Evolutionary conservation across 2,329 filamentous ascomycete genomes (phyloP).

Genomic region (Harringtonia lauricola): DNA sequence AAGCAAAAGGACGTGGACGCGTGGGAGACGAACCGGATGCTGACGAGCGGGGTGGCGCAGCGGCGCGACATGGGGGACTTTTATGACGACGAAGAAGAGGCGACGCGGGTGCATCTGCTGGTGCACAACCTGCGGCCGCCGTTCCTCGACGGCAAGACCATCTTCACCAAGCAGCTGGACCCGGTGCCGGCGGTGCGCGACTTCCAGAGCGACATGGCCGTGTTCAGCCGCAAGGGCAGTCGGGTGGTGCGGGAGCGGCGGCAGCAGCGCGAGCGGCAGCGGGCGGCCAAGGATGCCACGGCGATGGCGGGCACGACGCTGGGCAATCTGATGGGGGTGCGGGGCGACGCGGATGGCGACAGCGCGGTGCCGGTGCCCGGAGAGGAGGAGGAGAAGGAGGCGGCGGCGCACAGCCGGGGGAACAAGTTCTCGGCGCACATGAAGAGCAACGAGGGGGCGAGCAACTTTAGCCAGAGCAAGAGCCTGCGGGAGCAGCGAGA

Average conservation of each 20-base stretch:
- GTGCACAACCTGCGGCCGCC: conserved; percentile 91
- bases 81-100: conserved; percentile 85
- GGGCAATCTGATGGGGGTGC: conserved; percentile 91
- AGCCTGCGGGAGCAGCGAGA: conserved; percentile 83
- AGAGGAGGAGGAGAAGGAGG: conserved; percentile 44
- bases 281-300: conserved; percentile 90
- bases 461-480: conserved; percentile 88
- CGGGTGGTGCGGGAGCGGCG: conserved; percentile 83
- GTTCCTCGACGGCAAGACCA: conserved; percentile 85
- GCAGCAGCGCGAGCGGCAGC: conserved; percentile 85
- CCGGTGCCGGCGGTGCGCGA: conserved; percentile 89
- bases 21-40: conserved; percentile 98
- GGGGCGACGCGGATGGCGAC: conserved; percentile 87
- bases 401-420: conserved; percentile 17
- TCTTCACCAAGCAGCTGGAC: conserved; percentile 96
- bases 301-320: conserved; percentile 84
- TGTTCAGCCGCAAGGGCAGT: conserved; percentile 92
- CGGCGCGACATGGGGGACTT: conserved; percentile 69
- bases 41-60: conserved; percentile 91
- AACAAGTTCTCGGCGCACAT: conserved; percentile 84
- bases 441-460: conserved; percentile 77
- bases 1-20: conserved; percentile 92
- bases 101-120: conserved; percentile 76
- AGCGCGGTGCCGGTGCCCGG: conserved; percentile 69
- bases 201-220: conserved; percentile 95